phyloP scores from a whole-genome alignment of 305 asterid species.

The Plantago rigida region DNA sequence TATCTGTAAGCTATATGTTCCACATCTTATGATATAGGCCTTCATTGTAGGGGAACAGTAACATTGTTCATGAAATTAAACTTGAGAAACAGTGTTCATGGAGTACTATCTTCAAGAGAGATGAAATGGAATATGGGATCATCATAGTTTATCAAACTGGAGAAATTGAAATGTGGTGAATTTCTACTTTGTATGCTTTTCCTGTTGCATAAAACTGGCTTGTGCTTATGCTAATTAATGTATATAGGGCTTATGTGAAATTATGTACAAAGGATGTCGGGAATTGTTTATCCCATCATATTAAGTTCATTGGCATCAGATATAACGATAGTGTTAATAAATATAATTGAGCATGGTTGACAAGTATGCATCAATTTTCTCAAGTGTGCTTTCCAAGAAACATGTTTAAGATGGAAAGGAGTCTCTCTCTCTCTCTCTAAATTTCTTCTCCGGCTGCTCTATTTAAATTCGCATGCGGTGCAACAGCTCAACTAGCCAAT shows the following conservation, averaged over 20 bases:
- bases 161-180: conserved; percentile 71
- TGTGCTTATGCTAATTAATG: background rate
- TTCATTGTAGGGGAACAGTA: conserved; percentile 45
- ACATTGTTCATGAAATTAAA: conserved; percentile 37
- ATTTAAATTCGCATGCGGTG: no score
- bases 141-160: conserved; percentile 68
- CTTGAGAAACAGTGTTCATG: conserved; percentile 72
- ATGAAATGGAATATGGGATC: conserved; percentile 45
- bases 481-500: no score
- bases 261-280: background rate
- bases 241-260: background rate
- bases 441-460: no score
- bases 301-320: no score
- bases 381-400: no score
- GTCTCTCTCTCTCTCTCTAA: no score
- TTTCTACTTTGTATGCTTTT: conserved; percentile 6
- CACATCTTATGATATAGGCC: conserved; percentile 26
- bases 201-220: conserved; percentile 4
- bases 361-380: no score
- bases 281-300: no score
- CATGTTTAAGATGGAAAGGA: no score
- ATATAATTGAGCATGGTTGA: no score
- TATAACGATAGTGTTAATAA: no score
- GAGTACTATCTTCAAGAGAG: conserved; percentile 55
- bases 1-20: conserved; percentile 20